Evolutionary conservation across 306 rosid genomes (phyloP).

Genomic region (Hippophae gyantsensis): DNA sequence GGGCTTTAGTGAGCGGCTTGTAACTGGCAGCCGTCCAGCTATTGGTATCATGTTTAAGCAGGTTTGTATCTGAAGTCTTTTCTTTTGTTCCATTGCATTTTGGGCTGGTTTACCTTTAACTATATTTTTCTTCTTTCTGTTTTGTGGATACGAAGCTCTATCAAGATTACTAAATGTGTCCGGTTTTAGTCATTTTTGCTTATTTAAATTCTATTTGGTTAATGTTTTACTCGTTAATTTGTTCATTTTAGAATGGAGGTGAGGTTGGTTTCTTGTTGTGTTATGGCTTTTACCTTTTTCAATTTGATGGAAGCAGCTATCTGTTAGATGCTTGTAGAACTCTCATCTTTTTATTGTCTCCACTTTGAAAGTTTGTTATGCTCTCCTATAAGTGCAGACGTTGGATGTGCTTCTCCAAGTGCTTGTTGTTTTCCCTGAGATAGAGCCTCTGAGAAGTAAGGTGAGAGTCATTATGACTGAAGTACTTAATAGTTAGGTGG

Average conservation of each 20-base stretch:
- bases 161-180: too few relatives aligned
- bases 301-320: background rate
- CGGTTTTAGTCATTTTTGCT: too few relatives aligned
- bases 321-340: background rate
- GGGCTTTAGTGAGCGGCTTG: conserved; percentile 98
- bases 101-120: too few relatives aligned
- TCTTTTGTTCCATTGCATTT: background rate
- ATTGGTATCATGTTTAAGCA: conserved; percentile 93
- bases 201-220: too few relatives aligned
- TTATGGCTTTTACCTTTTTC: background rate
- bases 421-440: conserved; percentile 70
- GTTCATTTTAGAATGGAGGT: background rate
- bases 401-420: conserved; percentile 90
- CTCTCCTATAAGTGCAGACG: conserved; percentile 36
- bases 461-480: conserved; percentile 22
- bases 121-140: too few relatives aligned
- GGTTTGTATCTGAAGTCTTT: conserved; percentile 36
- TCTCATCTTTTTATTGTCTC: conserved; percentile 5
- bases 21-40: conserved; percentile 88
- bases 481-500: conserved; percentile 1
- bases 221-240: background rate
- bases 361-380: background rate
- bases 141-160: too few relatives aligned
- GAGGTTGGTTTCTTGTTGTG: too few relatives aligned
- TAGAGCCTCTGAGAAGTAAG: conserved; percentile 65